Evolutionary conservation across 2,329 filamentous ascomycete species (phyloP), one percentile per base, ranked within the genome.

Genomic region (Alternaria alternata): DNA sequence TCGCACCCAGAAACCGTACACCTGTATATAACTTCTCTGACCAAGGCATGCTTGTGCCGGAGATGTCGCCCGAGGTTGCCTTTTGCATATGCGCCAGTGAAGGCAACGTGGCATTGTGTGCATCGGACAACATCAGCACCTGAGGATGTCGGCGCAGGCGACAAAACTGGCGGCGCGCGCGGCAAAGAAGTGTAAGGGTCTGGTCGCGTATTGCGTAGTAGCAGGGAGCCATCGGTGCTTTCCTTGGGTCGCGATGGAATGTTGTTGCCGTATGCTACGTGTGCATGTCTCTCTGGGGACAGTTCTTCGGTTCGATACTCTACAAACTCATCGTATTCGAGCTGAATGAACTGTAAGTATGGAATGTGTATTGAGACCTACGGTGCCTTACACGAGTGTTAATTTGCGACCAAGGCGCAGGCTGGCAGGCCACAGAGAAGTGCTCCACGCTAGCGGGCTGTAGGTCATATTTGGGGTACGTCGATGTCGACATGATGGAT

Each of bases 11-110:
- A 22, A 8, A 51, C 48, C 11, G 14, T 43, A 26, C 65, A 67
- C 24, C 4, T 51, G 32, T 58, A 53, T 12, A 34, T 18, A 18
- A 11, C 41, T 14, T 18, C 39, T 6, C 34, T 39, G 3, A 32
- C 20, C 9, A 26, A 41, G 11, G 56, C 14, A 26, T 68, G 66
- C 39, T 63, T 59, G 8, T 57, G 55, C 24, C 51, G 51, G 5
- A 55, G 20, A 36, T 66, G 64, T 16, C 66, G 59, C 7, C 22
- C 38, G 26, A 60, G 55, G 9, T 68, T 68, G 4, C 64, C 60
- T 3, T 44, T 51, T 12, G 42, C 18, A 28, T 68, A 63, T 12
- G n/a, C 7, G 2, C 64, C 63, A 5, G 59, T 64, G 39, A 68
- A 68, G 7, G 28, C 16, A 8, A 42, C 39, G 14, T 36, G 34